Percentiles rank a stretch among this genome's conserved stretches.
phyloP scores from a whole-genome alignment of 306 rosid genomes.

The Castanea mollissima region DNA sequence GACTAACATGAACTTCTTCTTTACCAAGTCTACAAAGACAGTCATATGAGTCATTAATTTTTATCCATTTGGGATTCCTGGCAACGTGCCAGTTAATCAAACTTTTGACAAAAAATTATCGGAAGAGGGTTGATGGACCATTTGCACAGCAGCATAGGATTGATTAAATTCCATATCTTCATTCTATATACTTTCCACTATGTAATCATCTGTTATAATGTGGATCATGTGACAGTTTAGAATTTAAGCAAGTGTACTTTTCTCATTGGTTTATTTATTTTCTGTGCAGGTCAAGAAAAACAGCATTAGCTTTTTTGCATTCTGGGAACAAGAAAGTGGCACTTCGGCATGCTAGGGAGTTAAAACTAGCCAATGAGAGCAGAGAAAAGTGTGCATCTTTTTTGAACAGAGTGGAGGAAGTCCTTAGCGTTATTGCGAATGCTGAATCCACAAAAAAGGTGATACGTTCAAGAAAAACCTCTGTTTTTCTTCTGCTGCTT shows the following conservation, averaged over 20 bases:
- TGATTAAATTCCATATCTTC: conserved; percentile 1
- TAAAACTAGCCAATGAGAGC: conserved; percentile 59
- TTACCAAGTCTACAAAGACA: not conserved
- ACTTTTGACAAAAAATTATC: no score
- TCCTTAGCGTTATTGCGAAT: conserved; percentile 54
- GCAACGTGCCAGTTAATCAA: not conserved
- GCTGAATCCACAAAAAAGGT: conserved; percentile 89
- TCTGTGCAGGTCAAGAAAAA: conserved; percentile 58
- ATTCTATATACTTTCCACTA: not conserved
- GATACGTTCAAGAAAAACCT: not conserved
- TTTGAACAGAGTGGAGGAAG: conserved; percentile 87
- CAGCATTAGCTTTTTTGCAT: conserved; percentile 65
- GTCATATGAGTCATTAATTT: not conserved
- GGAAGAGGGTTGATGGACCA: not conserved
- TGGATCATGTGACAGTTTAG: not conserved
- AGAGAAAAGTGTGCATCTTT: conserved; percentile 72
- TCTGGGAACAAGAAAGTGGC: conserved; percentile 78
- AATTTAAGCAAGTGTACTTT: conserved; percentile 15
- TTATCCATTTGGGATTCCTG: not conserved
- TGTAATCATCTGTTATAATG: conserved; percentile 5
- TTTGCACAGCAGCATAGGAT: not conserved
- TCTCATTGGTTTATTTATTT: conserved; percentile 27
- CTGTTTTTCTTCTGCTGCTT: not conserved
- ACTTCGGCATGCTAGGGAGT: conserved; percentile 74
- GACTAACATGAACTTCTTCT: not conserved